Base-by-base conservation (phyloP, 345 rosid genomes). In the Arabidopsis suecica region DNA sequence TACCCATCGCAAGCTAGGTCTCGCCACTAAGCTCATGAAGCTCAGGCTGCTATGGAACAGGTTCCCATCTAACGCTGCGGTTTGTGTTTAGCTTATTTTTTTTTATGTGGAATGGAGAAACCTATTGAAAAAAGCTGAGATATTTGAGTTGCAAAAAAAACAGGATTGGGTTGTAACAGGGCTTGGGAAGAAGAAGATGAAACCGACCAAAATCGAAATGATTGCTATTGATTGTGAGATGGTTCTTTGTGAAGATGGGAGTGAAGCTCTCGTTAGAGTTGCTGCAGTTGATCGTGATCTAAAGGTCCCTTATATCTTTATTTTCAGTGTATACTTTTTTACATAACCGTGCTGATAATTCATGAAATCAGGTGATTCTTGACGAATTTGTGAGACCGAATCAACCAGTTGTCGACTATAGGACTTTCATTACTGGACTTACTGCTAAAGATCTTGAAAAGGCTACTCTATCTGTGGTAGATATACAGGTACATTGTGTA, bases 1-100 rank as follows among this genome's bases (percentile, higher is more conserved):
- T 34, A 95, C 99, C 38, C 99, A 95, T 67, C 91, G 97, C 40
- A 92, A 95, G 83, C 86, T 95, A 30, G 99, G 99, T 4, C 84
- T 95, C 64, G 99, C 98, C 57, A 95, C 99, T 12, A 95, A 95
- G 90, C 99, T 95, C 83, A 95, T 95, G 99, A 92, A 12, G 99
- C 99, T 16, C 99, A 95, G 55, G 86, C 83, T 5, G 99, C 98
- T 80, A 95, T 95, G 99, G 97, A 90, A 66, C 99, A 95, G 97
- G 32, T 86, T 93, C 78, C 93, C 93, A 1, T 83, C 86, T 5
- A 58, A 61, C 38, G 74, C 86, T 9, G 85, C 85, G 93, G 98
- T 93, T 78, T 56, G 86, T 71, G 30, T 11, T 65, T 69, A 51
- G 8, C 5, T 28, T 13, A 28, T n/a, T n/a, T n/a, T n/a, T 22